A percentile compares a stretch with the other conserved stretches of the same genome.
Conservation (phyloP, 305 asterid genomes). For the Petunia hybrid region DNA sequence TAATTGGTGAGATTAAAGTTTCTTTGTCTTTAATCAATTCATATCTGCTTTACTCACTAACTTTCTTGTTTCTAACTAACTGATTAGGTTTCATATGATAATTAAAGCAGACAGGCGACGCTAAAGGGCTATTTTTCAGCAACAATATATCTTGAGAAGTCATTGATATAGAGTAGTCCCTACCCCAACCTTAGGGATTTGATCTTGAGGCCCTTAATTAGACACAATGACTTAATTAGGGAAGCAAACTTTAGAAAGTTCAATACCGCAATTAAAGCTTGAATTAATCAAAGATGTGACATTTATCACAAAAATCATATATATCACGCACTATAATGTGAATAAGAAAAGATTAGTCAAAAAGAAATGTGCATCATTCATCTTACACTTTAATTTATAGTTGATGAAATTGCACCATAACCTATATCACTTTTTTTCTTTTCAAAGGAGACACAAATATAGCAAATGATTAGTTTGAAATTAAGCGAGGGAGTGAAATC, state of each 20-base stretch:
- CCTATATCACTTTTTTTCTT: background rate
- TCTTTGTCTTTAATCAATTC: conserved; percentile 31
- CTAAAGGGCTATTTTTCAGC: conserved; percentile 3
- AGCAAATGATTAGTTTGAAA: too few species aligned
- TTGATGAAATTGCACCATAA: background rate
- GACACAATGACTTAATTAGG: conserved; percentile 5
- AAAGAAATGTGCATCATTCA: background rate
- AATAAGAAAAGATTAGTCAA: background rate
- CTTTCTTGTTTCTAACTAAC: background rate
- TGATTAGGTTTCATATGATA: conserved; percentile 19
- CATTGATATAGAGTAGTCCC: background rate
- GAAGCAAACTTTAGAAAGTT: conserved; percentile 19
- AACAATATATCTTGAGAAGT: background rate
- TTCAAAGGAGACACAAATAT: too few species aligned
- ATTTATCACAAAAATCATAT: background rate
- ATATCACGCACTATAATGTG: background rate
- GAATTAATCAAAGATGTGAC: background rate
- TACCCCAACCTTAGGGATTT: background rate
- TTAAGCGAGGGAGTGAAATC: too few species aligned
- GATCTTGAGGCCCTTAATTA: background rate
- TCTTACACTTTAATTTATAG: background rate
- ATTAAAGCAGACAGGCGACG: background rate
- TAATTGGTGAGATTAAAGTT: conserved; percentile 25
- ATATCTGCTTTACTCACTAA: background rate
- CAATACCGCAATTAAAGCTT: background rate